Conservation (phyloP, 306 rosid species). For the Erythrophleum fordii region DNA sequence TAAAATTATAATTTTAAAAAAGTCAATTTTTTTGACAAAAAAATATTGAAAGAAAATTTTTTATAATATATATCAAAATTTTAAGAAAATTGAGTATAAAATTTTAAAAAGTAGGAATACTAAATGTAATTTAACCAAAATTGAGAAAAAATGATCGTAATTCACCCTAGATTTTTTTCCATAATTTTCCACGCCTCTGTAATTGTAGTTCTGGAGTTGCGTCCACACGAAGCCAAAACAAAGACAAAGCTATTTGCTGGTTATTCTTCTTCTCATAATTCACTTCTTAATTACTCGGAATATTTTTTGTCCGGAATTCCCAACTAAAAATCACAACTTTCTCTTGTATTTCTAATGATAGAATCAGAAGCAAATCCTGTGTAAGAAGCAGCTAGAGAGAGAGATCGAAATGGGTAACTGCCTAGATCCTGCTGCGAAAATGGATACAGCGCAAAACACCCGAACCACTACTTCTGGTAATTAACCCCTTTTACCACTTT, state of each 20-base stretch:
- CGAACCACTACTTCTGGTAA: constrained; percentile 66
- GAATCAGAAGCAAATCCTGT: background rate
- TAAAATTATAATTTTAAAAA: too few species aligned
- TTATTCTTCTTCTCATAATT: background rate
- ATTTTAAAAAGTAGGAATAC: too few species aligned
- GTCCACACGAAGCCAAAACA: background rate
- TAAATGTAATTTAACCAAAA: too few species aligned
- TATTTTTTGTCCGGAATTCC: background rate
- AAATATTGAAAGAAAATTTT: too few species aligned
- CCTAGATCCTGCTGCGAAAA: constrained; percentile 78
- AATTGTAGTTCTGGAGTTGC: background rate
- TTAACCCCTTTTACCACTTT: background rate
- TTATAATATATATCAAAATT: too few species aligned
- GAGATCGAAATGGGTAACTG: constrained; percentile 78
- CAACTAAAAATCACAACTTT: background rate
- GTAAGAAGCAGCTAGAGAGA: background rate
- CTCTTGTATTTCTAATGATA: background rate
- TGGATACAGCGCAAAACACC: constrained; percentile 66
- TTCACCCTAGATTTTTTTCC: too few species aligned
- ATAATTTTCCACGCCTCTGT: background rate
- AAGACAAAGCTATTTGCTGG: background rate
- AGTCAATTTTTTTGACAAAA: too few species aligned
- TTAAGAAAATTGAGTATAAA: too few species aligned
- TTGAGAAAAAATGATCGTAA: too few species aligned
- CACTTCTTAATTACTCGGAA: too few species aligned